These are phyloP conservation scores for Whalleya microplaca DNA, from an alignment of 2,329 filamentous ascomycete species.

Conservation along the genomic window DNA sequence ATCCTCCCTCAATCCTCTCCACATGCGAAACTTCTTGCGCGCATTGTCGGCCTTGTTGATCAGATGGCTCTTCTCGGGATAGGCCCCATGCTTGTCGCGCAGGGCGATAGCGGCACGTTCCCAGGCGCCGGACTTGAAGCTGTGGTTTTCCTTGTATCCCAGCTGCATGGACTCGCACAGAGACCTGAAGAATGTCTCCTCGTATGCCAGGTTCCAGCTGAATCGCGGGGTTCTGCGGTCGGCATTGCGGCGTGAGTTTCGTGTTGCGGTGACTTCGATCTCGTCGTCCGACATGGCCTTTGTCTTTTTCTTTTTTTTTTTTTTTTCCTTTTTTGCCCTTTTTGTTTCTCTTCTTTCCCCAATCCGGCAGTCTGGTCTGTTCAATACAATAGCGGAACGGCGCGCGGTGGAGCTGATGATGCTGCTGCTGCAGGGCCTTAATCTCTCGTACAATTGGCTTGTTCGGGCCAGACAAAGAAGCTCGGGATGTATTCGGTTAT, in stretches of 20 bases:
- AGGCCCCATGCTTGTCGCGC: slow-evolving; percentile 58
- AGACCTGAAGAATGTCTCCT: slow-evolving; percentile 64
- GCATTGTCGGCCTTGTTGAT: slow-evolving; percentile 69
- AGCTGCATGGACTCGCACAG: slow-evolving; percentile 62
- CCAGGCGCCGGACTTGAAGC: slow-evolving; percentile 66
- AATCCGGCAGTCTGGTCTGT: too few relatives aligned
- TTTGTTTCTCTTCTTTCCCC: too few relatives aligned
- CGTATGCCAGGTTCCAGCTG: slow-evolving; percentile 62
- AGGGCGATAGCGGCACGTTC: slow-evolving; percentile 59
- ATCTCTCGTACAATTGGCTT: too few relatives aligned
- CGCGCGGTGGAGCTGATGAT: too few relatives aligned
- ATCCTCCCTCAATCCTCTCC: slow-evolving; percentile 61
- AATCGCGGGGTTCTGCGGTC: slow-evolving; percentile 52
- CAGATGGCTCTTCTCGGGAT: slow-evolving; percentile 62
- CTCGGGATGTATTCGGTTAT: slow-evolving; percentile 13
- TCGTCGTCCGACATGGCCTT: slow-evolving; percentile 38
- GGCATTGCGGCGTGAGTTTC: slow-evolving; percentile 34
- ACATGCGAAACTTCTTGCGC: slow-evolving; percentile 64
- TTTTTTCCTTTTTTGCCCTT: too few relatives aligned
- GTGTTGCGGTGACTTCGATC: slow-evolving; percentile 27
- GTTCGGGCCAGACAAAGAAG: slow-evolving; percentile 15
- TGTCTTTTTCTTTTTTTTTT: too few relatives aligned
- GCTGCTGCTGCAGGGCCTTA: too few relatives aligned
- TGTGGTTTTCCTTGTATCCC: slow-evolving; percentile 60
- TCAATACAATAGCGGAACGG: too few relatives aligned